These are phyloP conservation scores for Gossypium mustelinum DNA, from an alignment of 345 rosid species.

Conservation along the genomic window DNA sequence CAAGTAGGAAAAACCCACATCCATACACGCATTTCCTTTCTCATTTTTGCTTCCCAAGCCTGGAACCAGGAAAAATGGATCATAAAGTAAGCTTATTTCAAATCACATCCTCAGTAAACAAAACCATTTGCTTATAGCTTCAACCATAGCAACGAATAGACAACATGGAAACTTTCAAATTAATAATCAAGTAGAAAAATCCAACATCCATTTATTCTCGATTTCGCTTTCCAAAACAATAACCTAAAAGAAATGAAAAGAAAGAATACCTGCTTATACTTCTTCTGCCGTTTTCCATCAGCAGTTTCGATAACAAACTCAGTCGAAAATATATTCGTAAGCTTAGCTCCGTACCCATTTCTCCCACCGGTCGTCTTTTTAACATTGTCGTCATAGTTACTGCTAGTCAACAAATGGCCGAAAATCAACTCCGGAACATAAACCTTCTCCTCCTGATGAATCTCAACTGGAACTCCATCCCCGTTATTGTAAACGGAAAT, in stretches of 20 bases:
- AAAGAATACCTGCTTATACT: slow-evolving; percentile 57
- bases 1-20: background rate
- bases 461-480: slow-evolving; percentile 89
- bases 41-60: background rate
- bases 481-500: slow-evolving; percentile 90
- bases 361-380: slow-evolving; percentile 99
- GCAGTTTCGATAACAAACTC: slow-evolving; percentile 92
- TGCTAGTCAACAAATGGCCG: slow-evolving; percentile 87
- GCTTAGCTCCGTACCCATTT: slow-evolving; percentile 95
- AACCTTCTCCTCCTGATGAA: slow-evolving; percentile 86
- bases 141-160: too few species aligned
- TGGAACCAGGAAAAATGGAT: too few species aligned
- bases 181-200: background rate
- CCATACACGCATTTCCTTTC: background rate
- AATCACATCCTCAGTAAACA: too few species aligned
- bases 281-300: slow-evolving; percentile 69
- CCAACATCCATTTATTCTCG: background rate
- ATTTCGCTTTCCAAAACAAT: too few species aligned
- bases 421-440: slow-evolving; percentile 94
- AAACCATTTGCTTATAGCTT: too few species aligned
- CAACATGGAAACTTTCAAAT: background rate
- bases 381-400: slow-evolving; percentile 71
- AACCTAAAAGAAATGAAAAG: background rate
- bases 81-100: too few species aligned
- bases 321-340: slow-evolving; percentile 80